phyloP scores from a whole-genome alignment of 805 yeast species.

The Ogataea neopini region DNA sequence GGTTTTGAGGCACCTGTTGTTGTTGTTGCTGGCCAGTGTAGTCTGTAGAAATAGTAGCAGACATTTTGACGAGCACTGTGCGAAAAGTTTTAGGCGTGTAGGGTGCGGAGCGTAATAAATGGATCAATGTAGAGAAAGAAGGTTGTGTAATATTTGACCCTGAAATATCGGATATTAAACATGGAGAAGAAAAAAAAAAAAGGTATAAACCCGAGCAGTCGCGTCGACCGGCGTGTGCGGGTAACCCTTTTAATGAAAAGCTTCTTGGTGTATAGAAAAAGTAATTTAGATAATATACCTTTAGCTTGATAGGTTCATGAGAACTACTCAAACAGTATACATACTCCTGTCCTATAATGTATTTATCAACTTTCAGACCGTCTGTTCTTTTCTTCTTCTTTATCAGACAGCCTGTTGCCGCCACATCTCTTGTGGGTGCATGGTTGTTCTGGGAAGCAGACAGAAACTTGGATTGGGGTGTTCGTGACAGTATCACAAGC shows the following conservation, averaged over 20 bases:
- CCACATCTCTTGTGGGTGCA: conserved; percentile 32
- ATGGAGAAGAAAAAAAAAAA: background rate
- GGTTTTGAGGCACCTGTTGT: conserved; percentile 11
- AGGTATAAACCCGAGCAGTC: background rate
- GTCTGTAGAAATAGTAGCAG: conserved; percentile 21
- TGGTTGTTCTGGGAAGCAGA: conserved; percentile 40
- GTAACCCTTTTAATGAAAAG: too few relatives aligned
- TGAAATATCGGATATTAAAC: conserved; percentile 12
- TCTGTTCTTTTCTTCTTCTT: conserved; percentile 38
- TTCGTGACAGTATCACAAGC: conserved; percentile 30
- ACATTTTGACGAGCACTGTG: conserved; percentile 8
- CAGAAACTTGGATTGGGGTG: conserved; percentile 33
- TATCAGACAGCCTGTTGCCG: conserved; percentile 40
- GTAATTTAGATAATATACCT: background rate
- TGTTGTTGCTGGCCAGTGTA: conserved; percentile 17
- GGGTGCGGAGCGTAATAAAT: background rate
- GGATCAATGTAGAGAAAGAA: background rate
- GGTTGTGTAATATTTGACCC: background rate
- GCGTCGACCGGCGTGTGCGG: conserved; percentile 9
- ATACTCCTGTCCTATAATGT: conserved; percentile 17
- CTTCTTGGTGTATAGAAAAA: background rate
- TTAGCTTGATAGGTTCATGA: background rate
- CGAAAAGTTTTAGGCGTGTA: background rate
- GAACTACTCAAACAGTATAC: background rate
- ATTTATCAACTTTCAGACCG: conserved; percentile 37